Conservation (phyloP, 208 protist genomes). For the Novymonas esmeraldas region DNA sequence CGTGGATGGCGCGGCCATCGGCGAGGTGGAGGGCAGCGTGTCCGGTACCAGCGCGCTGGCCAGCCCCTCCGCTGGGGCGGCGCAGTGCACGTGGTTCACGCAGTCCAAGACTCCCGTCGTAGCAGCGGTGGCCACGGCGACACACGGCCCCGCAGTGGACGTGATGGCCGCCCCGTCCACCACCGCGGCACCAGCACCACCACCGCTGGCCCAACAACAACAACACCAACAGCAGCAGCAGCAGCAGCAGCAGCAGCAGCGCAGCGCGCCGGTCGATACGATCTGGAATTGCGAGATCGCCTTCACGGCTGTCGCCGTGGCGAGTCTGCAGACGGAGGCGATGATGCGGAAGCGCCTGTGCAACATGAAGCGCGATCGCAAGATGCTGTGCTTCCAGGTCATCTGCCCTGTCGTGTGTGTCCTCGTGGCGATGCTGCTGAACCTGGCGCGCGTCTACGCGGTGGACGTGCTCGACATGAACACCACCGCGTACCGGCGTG, state of each 20-base stretch:
- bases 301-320: not conserved
- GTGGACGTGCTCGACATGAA: not conserved
- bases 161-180: too few species aligned
- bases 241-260: not conserved
- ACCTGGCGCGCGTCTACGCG: constrained; percentile 18
- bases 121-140: too few species aligned
- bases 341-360: constrained; percentile 54
- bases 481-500: constrained; percentile 10
- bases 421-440: constrained; percentile 61
- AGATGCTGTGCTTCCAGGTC: constrained; percentile 60
- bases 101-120: too few species aligned
- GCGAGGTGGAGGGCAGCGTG: too few species aligned
- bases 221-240: not conserved
- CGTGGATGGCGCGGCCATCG: too few species aligned
- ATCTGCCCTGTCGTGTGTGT: constrained; percentile 55
- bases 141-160: too few species aligned
- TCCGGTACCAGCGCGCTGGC: too few species aligned
- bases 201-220: not conserved
- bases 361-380: constrained; percentile 50
- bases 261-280: not conserved
- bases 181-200: too few species aligned
- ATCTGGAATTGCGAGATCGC: constrained; percentile 20
- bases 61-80: too few species aligned
- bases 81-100: too few species aligned
- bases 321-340: constrained; percentile 31